Conservation (phyloP, 495 filamentous ascomycete species). For the Haplographium delicatum region DNA sequence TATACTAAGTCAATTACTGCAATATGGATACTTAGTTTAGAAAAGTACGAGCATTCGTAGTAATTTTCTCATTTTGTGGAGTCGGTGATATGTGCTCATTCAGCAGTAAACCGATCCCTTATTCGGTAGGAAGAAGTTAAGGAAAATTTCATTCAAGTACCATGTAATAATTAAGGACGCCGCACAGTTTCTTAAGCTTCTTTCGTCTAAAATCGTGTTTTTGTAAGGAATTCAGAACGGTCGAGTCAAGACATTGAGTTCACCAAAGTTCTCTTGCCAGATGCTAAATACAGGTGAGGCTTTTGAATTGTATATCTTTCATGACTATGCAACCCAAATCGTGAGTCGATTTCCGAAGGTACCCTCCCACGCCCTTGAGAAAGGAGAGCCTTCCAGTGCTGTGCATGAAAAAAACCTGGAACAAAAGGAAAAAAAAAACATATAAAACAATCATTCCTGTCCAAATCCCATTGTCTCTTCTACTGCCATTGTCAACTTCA, state of each 20-base stretch:
- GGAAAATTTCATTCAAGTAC: no score
- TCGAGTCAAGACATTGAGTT: background rate
- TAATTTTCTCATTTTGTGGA: no score
- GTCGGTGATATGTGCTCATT: no score
- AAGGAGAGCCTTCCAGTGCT: background rate
- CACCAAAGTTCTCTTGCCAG: constrained; percentile 4
- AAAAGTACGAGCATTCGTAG: no score
- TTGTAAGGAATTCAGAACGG: no score
- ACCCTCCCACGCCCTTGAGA: background rate
- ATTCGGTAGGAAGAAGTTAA: no score
- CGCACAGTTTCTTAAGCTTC: no score
- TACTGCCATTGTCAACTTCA: constrained; percentile 91
- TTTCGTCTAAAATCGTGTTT: no score
- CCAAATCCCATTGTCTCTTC: constrained; percentile 99
- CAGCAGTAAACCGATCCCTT: no score
- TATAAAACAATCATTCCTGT: constrained; percentile 64
- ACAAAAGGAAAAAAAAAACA: constrained; percentile 2
- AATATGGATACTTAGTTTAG: no score
- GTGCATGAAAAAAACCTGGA: constrained; percentile 19
- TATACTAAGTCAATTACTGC: no score
- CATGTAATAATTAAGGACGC: no score
- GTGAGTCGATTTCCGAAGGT: background rate
- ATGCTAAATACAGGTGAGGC: constrained; percentile 8
- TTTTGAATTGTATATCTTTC: background rate
- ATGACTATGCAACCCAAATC: constrained; percentile 5